Evolutionary conservation across 2,329 filamentous ascomycete genomes (phyloP).

Genomic region (Fusarium drepaniforme): DNA sequence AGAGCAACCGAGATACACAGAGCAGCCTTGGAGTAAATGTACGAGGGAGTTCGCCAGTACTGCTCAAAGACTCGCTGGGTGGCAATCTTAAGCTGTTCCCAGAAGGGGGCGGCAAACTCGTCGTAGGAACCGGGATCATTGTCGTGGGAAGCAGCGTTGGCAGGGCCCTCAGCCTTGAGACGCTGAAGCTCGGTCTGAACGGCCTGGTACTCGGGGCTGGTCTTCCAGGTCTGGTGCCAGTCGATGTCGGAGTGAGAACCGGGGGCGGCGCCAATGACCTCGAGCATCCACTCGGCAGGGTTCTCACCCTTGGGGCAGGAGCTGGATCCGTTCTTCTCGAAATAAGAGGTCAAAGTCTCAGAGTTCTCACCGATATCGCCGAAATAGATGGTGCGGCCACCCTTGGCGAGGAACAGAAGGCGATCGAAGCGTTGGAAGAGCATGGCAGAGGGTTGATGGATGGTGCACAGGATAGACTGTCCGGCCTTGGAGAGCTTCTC

Average conservation of each 20-base stretch:
- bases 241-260: conserved; percentile 39
- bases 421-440: conserved; percentile 63
- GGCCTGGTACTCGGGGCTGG: conserved; percentile 61
- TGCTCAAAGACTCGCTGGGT: conserved; percentile 84
- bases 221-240: conserved; percentile 41
- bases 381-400: conserved; percentile 43
- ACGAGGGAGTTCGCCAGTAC: conserved; percentile 90
- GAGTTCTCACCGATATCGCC: conserved; percentile 44
- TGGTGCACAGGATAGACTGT: conserved; percentile 64
- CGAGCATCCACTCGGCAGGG: conserved; percentile 45
- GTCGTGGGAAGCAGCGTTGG: conserved; percentile 45
- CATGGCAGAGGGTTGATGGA: conserved; percentile 61
- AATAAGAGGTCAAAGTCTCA: conserved; percentile 35
- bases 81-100: conserved; percentile 74
- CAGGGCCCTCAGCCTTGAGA: conserved; percentile 64
- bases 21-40: conserved; percentile 85
- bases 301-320: conserved; percentile 38
- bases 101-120: conserved; percentile 85
- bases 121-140: conserved; percentile 63
- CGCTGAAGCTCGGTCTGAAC: conserved; percentile 66
- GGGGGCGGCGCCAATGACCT: conserved; percentile 42
- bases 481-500: conserved; percentile 70
- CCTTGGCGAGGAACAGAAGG: conserved; percentile 60
- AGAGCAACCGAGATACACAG: conserved; percentile 76
- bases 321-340: conserved; percentile 34